phyloP scores from a whole-genome alignment of 1,284 basidiomycete species.

The Trichosporon sp. region DNA sequence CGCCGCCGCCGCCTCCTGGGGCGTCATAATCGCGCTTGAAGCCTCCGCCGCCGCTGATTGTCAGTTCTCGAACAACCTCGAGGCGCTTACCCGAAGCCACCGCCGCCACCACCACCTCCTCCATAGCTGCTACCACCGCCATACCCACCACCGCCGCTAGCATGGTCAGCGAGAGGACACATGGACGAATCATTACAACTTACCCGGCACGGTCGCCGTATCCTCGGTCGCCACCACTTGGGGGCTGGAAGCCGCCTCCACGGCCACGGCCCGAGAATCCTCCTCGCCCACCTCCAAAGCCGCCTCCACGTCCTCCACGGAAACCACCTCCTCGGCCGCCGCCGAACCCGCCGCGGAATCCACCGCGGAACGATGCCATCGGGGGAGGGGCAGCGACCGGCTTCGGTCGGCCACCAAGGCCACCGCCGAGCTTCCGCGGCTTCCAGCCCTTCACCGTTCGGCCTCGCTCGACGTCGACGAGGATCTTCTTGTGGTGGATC shows the following conservation, averaged over 20 bases:
- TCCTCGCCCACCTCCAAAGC: slow-evolving; percentile 24
- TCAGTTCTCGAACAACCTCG: background rate
- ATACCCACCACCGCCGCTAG: slow-evolving; percentile 17
- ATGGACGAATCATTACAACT: background rate
- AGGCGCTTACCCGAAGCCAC: slow-evolving; percentile 22
- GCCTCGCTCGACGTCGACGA: slow-evolving; percentile 97
- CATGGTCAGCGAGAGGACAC: background rate
- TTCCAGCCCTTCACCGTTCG: slow-evolving; percentile 98
- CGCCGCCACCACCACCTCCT: slow-evolving; percentile 28
- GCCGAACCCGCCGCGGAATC: slow-evolving; percentile 22
- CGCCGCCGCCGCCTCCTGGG: slow-evolving; percentile 50
- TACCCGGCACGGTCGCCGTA: slow-evolving; percentile 12
- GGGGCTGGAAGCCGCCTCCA: slow-evolving; percentile 18
- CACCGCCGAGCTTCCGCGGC: slow-evolving; percentile 88
- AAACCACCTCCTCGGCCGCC: slow-evolving; percentile 35
- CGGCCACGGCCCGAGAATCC: slow-evolving; percentile 31
- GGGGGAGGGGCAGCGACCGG: slow-evolving; percentile 52
- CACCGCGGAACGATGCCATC: slow-evolving; percentile 25
- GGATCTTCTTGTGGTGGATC: slow-evolving; percentile 87
- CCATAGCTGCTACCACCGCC: slow-evolving; percentile 28
- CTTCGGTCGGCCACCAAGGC: slow-evolving; percentile 90
- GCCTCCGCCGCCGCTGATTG: slow-evolving; percentile 18
- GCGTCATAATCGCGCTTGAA: slow-evolving; percentile 42
- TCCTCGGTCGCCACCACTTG: slow-evolving; percentile 25
- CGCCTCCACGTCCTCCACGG: slow-evolving; percentile 24